phyloP scores from a whole-genome alignment of 208 protist species.

The Leishmania gerbilli region DNA sequence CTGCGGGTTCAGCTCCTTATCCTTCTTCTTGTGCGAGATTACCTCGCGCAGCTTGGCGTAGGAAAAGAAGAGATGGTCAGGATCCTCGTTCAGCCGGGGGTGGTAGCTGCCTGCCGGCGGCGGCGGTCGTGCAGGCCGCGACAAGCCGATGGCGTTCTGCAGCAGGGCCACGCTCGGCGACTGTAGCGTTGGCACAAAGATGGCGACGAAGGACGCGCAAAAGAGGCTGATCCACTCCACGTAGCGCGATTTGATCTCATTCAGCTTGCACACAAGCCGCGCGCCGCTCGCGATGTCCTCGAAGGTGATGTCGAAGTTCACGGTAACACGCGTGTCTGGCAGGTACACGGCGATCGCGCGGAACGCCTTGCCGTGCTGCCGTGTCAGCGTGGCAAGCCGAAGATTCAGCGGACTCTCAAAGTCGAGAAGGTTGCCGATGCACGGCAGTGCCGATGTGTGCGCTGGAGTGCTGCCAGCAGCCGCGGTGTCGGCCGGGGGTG shows the following conservation, averaged over 20 bases:
- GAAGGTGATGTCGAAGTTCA: constrained; percentile 82
- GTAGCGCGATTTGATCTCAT: constrained; percentile 70
- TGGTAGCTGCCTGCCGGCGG: constrained; percentile 36
- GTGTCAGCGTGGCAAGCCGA: constrained; percentile 82
- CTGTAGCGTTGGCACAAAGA: constrained; percentile 87
- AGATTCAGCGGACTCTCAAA: constrained; percentile 88
- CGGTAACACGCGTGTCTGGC: constrained; percentile 44
- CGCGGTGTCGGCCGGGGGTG: background rate
- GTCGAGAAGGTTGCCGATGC: constrained; percentile 59
- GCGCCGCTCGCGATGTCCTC: constrained; percentile 83
- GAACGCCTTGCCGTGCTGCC: constrained; percentile 81
- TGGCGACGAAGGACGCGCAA: constrained; percentile 63
- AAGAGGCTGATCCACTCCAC: constrained; percentile 82
- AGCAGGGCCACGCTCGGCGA: constrained; percentile 69
- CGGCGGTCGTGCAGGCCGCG: constrained; percentile 32
- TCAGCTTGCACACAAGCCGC: constrained; percentile 62
- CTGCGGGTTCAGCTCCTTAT: constrained; percentile 62
- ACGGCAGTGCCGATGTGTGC: background rate
- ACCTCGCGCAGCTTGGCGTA: constrained; percentile 83
- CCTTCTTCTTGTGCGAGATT: constrained; percentile 65
- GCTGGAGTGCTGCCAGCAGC: constrained; percentile 2
- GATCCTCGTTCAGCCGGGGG: constrained; percentile 54
- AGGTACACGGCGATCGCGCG: constrained; percentile 77
- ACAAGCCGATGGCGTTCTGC: constrained; percentile 67
- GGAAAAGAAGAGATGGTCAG: constrained; percentile 87